Percentiles rank a stretch among this genome's conserved stretches.
Evolutionary conservation across 2,329 filamentous ascomycete species (phyloP).

Genomic region (Neonectria magnoliae): DNA sequence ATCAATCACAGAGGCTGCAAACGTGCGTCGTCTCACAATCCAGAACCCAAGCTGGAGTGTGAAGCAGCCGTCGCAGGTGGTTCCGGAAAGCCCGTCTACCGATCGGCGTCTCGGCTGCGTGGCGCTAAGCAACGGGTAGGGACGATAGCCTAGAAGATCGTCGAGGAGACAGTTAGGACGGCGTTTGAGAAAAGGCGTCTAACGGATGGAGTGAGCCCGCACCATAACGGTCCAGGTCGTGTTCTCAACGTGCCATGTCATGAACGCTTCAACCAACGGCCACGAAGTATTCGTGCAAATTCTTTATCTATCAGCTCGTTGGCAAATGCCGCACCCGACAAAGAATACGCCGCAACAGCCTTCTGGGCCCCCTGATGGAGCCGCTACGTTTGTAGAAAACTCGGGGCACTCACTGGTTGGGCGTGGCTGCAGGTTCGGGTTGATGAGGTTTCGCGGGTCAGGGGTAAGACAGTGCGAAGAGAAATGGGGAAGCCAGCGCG

Average conservation of each 20-base stretch:
- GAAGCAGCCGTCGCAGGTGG: conserved; percentile 17
- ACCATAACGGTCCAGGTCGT: neutral
- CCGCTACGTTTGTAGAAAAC: conserved; percentile 1
- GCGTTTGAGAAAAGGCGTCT: conserved; percentile 5
- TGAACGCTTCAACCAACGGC: neutral
- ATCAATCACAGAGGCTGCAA: neutral
- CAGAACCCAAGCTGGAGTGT: neutral
- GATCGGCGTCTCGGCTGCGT: conserved; percentile 16
- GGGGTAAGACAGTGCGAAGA: conserved; percentile 19
- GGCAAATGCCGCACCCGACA: conserved; percentile 2
- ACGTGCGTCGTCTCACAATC: conserved; percentile 1
- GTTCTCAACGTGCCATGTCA: neutral
- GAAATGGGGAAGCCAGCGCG: neutral
- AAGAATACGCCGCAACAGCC: neutral
- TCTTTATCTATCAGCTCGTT: neutral
- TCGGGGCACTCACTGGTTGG: neutral
- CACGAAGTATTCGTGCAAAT: neutral
- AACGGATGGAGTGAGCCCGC: neutral
- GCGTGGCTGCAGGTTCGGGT: conserved; percentile 13
- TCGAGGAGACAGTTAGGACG: neutral
- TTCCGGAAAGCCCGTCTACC: conserved; percentile 7
- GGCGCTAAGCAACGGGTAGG: conserved; percentile 20
- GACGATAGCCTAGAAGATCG: conserved; percentile 15
- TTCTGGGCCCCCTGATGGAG: conserved; percentile 4
- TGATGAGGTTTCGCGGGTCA: conserved; percentile 15